Evolutionary conservation across 2,329 filamentous ascomycete species (phyloP).

Genomic region (Fusarium sp.): DNA sequence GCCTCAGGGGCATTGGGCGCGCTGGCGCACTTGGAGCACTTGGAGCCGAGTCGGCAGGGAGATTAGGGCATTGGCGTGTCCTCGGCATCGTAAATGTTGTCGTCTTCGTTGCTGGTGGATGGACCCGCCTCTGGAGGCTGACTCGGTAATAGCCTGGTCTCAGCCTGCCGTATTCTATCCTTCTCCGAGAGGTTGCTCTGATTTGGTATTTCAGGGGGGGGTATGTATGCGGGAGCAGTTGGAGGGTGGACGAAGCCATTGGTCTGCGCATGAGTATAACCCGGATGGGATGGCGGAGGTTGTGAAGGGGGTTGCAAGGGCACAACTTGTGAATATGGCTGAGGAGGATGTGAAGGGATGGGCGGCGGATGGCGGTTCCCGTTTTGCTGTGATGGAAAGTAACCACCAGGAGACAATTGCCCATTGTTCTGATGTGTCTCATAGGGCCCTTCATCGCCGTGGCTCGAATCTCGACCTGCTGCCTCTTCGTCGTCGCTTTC

Average conservation of each 20-base stretch:
- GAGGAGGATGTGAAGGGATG: conserved; percentile 37
- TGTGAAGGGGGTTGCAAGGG: conserved; percentile 24
- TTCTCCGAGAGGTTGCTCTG: conserved; percentile 82
- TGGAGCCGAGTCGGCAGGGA: conserved; percentile 22
- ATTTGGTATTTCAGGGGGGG: conserved; percentile 69
- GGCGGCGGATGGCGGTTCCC: conserved; percentile 49
- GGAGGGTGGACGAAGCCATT: conserved; percentile 36
- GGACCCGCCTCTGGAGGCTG: conserved; percentile 64
- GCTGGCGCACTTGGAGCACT: conserved; percentile 11
- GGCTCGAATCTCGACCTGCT: conserved; percentile 36
- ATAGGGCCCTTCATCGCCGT: conserved; percentile 38
- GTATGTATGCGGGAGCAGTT: conserved; percentile 62
- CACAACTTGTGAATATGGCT: conserved; percentile 51
- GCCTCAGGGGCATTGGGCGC: conserved; percentile 27
- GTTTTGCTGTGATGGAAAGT: conserved; percentile 50
- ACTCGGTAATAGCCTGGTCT: conserved; percentile 84
- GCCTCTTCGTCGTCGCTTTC: conserved; percentile 50
- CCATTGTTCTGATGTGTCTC: conserved; percentile 31
- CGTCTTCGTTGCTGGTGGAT: conserved; percentile 51
- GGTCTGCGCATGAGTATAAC: conserved; percentile 8
- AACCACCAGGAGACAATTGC: conserved; percentile 38
- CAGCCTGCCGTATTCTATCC: conserved; percentile 80
- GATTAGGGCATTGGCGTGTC: conserved; percentile 46
- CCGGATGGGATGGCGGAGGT: conserved; percentile 21
- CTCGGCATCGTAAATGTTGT: conserved; percentile 63